phyloP scores from a whole-genome alignment of 2,329 filamentous ascomycete species.

The Calonectria hawksworthii region DNA sequence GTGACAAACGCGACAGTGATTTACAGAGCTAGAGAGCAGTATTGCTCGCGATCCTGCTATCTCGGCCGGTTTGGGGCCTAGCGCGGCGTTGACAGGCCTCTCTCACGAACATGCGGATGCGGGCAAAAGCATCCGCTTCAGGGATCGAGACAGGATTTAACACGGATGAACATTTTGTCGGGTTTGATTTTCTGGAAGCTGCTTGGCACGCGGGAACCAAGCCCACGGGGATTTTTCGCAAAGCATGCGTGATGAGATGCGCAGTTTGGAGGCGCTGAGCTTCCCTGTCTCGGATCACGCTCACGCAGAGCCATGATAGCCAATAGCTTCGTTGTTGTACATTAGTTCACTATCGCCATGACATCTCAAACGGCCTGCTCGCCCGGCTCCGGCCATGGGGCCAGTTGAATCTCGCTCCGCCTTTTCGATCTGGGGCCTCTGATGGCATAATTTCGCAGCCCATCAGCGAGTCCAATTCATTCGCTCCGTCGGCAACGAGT shows the following conservation, averaged over 20 bases:
- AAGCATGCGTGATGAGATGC: background rate
- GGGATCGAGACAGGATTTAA: background rate
- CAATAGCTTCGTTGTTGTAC: background rate
- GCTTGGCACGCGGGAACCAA: background rate
- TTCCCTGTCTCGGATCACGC: background rate
- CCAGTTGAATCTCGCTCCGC: constrained; percentile 12
- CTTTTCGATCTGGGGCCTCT: background rate
- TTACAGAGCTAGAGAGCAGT: constrained; percentile 3
- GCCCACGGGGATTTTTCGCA: background rate
- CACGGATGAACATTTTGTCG: background rate
- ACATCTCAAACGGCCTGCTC: background rate
- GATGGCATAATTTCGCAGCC: background rate
- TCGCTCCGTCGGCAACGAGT: background rate
- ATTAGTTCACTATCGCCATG: background rate
- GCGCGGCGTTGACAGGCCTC: background rate
- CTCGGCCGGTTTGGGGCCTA: background rate
- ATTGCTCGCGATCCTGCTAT: background rate
- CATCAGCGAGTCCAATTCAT: background rate
- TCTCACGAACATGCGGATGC: background rate
- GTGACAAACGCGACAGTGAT: background rate
- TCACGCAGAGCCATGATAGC: background rate
- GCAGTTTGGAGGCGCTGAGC: background rate
- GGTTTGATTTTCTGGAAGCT: constrained; percentile 18
- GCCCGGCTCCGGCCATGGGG: background rate
- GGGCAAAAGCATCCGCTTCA: background rate